These are phyloP conservation scores for Alternaria brassicae DNA, from an alignment of 2,329 filamentous ascomycete genomes.

Conservation along the genomic window DNA sequence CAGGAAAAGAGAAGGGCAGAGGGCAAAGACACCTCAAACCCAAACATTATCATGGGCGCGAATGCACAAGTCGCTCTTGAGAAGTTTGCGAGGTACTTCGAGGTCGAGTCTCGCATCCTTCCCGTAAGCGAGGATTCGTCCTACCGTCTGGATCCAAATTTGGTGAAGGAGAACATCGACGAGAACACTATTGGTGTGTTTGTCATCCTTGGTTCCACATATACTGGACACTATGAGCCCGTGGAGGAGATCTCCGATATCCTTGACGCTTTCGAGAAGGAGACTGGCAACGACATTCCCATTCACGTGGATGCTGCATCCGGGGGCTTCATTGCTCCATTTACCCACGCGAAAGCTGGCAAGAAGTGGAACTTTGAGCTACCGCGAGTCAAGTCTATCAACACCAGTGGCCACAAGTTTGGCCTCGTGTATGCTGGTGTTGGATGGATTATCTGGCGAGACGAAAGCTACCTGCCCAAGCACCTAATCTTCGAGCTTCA, in stretches of 20 bases:
- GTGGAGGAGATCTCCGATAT: conserved; percentile 72
- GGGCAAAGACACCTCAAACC: conserved; percentile 68
- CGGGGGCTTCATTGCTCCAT: conserved; percentile 68
- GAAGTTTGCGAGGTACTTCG: conserved; percentile 77
- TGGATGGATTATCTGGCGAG: conserved; percentile 66
- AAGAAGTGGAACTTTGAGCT: conserved; percentile 70
- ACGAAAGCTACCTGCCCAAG: conserved; percentile 69
- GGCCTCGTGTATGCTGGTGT: conserved; percentile 71
- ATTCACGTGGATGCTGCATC: conserved; percentile 71
- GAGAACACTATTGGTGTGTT: conserved; percentile 81
- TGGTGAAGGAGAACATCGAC: conserved; percentile 71
- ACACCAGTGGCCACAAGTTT: conserved; percentile 68
- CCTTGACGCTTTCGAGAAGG: conserved; percentile 67
- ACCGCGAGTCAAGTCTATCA: conserved; percentile 70
- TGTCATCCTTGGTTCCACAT: conserved; percentile 74
- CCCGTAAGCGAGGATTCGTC: conserved; percentile 68
- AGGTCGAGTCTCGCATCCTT: conserved; percentile 71
- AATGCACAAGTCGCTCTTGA: conserved; percentile 77
- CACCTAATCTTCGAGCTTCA: conserved; percentile 74
- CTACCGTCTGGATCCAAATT: conserved; percentile 67
- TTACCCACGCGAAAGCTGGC: conserved; percentile 63
- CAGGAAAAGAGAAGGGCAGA: conserved; percentile 66
- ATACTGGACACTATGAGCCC: conserved; percentile 76
- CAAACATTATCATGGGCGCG: conserved; percentile 77
- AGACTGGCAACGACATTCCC: conserved; percentile 69